These are phyloP conservation scores for Candida lessepsii DNA, from an alignment of 805 yeast species.

Conservation along the genomic window DNA sequence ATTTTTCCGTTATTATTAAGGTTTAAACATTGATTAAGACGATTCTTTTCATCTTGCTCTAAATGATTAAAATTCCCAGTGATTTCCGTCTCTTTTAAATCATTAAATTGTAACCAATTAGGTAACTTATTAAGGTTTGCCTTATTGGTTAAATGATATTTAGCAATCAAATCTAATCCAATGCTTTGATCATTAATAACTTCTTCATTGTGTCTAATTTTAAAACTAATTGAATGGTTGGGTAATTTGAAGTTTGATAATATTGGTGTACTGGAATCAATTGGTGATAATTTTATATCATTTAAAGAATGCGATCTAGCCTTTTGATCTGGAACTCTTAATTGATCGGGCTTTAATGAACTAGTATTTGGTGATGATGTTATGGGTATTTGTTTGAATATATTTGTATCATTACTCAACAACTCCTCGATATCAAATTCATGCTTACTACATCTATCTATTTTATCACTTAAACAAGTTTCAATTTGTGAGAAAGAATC, in stretches of 20 bases:
- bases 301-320: slow-evolving; percentile 20
- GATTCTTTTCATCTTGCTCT: slow-evolving; percentile 66
- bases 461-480: slow-evolving; percentile 12
- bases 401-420: slow-evolving; percentile 10
- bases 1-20: slow-evolving; percentile 18
- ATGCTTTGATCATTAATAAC: slow-evolving; percentile 39
- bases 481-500: slow-evolving; percentile 11
- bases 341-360: background rate
- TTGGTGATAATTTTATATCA: slow-evolving; percentile 15
- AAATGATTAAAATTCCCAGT: slow-evolving; percentile 52
- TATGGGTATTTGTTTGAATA: slow-evolving; percentile 9
- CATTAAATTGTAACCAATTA: slow-evolving; percentile 24
- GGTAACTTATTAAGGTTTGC: slow-evolving; percentile 21
- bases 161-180: slow-evolving; percentile 14
- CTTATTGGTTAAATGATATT: slow-evolving; percentile 8
- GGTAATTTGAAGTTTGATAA: slow-evolving; percentile 58
- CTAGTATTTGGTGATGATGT: slow-evolving; percentile 6
- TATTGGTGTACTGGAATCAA: slow-evolving; percentile 31
- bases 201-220: slow-evolving; percentile 55
- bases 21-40: slow-evolving; percentile 49
- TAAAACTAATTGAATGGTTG: slow-evolving; percentile 21
- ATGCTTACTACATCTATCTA: slow-evolving; percentile 14
- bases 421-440: slow-evolving; percentile 12
- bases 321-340: slow-evolving; percentile 3
- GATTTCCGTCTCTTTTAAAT: slow-evolving; percentile 10